Conservation (phyloP, 2,329 filamentous ascomycete genomes). For the Colletotrichum sublineola region DNA sequence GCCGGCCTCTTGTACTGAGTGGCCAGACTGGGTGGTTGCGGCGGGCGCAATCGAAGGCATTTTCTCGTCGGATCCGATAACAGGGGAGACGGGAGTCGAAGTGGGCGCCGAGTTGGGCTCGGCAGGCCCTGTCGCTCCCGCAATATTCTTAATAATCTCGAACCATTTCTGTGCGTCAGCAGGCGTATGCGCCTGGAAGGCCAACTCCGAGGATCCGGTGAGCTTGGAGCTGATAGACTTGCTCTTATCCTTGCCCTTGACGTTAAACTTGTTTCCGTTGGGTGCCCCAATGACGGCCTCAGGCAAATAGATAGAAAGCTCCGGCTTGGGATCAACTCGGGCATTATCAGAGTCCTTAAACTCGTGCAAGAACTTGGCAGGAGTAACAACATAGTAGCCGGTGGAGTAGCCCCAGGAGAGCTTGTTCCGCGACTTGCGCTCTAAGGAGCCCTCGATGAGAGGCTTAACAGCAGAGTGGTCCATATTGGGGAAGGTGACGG, state of each 20-base stretch:
- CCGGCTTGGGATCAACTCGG: slow-evolving; percentile 80
- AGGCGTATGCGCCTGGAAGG: slow-evolving; percentile 88
- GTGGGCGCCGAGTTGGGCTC: slow-evolving; percentile 49
- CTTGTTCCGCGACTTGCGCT: slow-evolving; percentile 92
- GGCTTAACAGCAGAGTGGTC: slow-evolving; percentile 83
- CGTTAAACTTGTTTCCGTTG: slow-evolving; percentile 86
- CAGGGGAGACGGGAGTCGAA: slow-evolving; percentile 52
- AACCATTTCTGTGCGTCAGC: slow-evolving; percentile 89
- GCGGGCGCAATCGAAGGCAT: slow-evolving; percentile 43
- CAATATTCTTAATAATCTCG: slow-evolving; percentile 74
- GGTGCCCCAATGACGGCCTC: slow-evolving; percentile 83
- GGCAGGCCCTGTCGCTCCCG: slow-evolving; percentile 62
- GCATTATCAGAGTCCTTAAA: slow-evolving; percentile 91
- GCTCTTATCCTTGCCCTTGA: slow-evolving; percentile 94
- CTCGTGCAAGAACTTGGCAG: slow-evolving; percentile 90
- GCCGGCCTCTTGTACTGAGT: slow-evolving; percentile 63
- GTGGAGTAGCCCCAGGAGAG: slow-evolving; percentile 81
- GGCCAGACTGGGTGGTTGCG: slow-evolving; percentile 45
- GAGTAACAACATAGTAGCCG: slow-evolving; percentile 91
- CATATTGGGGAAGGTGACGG: slow-evolving; percentile 90
- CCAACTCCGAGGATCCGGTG: slow-evolving; percentile 81
- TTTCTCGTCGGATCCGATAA: slow-evolving; percentile 48
- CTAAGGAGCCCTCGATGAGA: slow-evolving; percentile 87
- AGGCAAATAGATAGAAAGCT: slow-evolving; percentile 91
- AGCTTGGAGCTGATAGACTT: slow-evolving; percentile 86